Evolutionary conservation across 202 grass and related monocot genomes (phyloP).

Genomic region (Alloteropsis angusta): DNA sequence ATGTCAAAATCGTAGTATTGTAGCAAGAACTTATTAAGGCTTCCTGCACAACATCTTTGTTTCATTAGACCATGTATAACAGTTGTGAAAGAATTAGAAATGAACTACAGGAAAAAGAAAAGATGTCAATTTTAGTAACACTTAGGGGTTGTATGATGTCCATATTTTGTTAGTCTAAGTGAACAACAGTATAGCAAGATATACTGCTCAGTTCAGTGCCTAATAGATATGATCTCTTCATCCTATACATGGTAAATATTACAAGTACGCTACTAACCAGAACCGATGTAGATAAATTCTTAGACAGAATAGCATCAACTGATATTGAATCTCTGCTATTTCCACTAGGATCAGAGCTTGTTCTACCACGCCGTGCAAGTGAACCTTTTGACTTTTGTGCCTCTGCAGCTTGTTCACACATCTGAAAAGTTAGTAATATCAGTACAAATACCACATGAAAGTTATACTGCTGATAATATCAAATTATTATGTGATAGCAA

Average conservation of each 20-base stretch:
- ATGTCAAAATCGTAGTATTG: background rate
- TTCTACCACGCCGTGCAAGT: constrained; percentile 71
- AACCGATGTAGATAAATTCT: constrained; percentile 51
- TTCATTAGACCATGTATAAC: background rate
- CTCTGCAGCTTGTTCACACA: constrained; percentile 93
- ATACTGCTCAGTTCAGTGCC: background rate
- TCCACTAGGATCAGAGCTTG: constrained; percentile 61
- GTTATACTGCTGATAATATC: background rate
- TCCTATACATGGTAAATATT: constrained; percentile 26
- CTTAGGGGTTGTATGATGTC: background rate
- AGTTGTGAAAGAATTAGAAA: background rate
- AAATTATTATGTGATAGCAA: constrained; percentile 10
- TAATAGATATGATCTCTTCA: background rate
- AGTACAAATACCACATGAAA: constrained; percentile 14
- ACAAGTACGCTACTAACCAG: constrained; percentile 50
- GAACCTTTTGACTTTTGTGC: constrained; percentile 82
- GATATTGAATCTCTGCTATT: constrained; percentile 76
- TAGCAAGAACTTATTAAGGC: background rate
- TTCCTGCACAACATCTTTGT: background rate
- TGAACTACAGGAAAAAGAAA: background rate
- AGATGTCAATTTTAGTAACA: background rate
- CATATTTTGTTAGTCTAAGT: background rate
- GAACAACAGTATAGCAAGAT: background rate
- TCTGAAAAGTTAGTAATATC: constrained; percentile 40
- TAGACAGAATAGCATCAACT: constrained; percentile 87